These are phyloP conservation scores for Hyaloscypha bicolor DNA, from an alignment of 495 filamentous ascomycete species.

Conservation along the genomic window DNA sequence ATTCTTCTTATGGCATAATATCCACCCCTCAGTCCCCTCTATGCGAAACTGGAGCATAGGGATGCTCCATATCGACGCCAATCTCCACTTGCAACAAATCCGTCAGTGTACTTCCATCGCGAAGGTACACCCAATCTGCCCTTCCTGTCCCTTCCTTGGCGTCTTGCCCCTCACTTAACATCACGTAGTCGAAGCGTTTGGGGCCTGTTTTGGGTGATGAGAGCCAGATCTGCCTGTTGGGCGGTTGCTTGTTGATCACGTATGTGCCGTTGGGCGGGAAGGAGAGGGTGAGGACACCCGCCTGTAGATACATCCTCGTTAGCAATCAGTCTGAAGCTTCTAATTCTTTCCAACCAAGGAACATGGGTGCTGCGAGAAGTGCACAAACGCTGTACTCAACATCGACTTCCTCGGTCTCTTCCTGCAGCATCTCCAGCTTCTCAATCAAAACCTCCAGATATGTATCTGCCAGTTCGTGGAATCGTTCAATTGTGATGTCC, in stretches of 20 bases:
- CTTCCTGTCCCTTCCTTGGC: slow-evolving; percentile 71
- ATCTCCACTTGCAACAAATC: slow-evolving; percentile 74
- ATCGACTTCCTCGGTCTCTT: slow-evolving; percentile 65
- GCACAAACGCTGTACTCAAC: slow-evolving; percentile 59
- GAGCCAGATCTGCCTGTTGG: slow-evolving; percentile 97
- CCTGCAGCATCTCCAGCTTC: slow-evolving; percentile 66
- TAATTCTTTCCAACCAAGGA: no score
- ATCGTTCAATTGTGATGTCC: slow-evolving; percentile 37
- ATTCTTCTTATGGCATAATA: background rate
- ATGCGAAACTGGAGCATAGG: slow-evolving; percentile 15
- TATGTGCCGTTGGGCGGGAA: slow-evolving; percentile 71
- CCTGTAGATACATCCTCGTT: slow-evolving; percentile 45
- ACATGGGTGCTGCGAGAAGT: slow-evolving; percentile 1
- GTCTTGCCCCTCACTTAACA: slow-evolving; percentile 67
- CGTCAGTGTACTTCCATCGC: slow-evolving; percentile 75
- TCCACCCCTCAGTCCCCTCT: slow-evolving; percentile 1
- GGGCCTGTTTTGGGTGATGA: slow-evolving; percentile 90
- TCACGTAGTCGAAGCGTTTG: slow-evolving; percentile 87
- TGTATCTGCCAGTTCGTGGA: slow-evolving; percentile 49
- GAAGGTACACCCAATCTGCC: slow-evolving; percentile 82
- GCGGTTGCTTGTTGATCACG: slow-evolving; percentile 96
- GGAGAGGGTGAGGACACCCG: slow-evolving; percentile 79
- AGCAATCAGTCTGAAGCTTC: background rate
- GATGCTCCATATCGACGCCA: slow-evolving; percentile 44
- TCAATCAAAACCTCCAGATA: slow-evolving; percentile 63